A percentile compares a stretch with the other conserved stretches of the same genome.
Conservation (phyloP, 2,329 filamentous ascomycete genomes). For the Elsinoe fawcettii region DNA sequence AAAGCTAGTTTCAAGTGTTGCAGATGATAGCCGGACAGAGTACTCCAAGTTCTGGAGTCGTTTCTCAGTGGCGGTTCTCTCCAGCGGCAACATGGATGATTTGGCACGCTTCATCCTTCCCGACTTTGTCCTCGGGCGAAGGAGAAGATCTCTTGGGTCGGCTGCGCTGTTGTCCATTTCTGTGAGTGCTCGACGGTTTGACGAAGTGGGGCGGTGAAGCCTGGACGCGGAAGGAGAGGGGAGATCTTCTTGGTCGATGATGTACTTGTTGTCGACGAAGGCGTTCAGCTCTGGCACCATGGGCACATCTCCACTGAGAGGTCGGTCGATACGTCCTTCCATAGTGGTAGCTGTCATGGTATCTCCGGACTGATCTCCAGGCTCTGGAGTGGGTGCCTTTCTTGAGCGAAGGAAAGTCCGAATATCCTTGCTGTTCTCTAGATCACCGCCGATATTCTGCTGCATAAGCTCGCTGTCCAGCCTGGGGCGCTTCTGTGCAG, state of each 20-base stretch:
- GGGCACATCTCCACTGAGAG: background rate
- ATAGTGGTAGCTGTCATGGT: background rate
- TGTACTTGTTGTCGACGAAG: background rate
- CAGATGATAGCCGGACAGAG: background rate
- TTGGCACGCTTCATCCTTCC: constrained; percentile 24
- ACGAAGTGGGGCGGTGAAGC: background rate
- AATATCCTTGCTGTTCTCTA: constrained; percentile 5
- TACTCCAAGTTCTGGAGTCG: constrained; percentile 23
- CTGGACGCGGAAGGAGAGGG: background rate
- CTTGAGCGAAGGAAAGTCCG: background rate
- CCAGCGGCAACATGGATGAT: constrained; percentile 33
- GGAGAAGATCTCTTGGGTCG: constrained; percentile 17
- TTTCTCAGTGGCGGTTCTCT: constrained; percentile 29
- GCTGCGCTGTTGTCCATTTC: constrained; percentile 5
- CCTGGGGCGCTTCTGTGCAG: background rate
- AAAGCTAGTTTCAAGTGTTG: constrained; percentile 12
- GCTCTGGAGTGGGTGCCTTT: no score
- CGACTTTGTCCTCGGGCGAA: constrained; percentile 12
- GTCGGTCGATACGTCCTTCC: background rate
- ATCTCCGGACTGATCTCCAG: no score
- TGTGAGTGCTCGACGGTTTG: background rate
- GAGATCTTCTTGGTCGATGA: background rate
- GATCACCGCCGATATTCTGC: background rate
- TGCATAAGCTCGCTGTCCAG: background rate
- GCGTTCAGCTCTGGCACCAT: background rate